A percentile compares a stretch with the other conserved stretches of the same genome.
Conservation (phyloP, 305 asterid genomes). For the Fraxinus floribunda region DNA sequence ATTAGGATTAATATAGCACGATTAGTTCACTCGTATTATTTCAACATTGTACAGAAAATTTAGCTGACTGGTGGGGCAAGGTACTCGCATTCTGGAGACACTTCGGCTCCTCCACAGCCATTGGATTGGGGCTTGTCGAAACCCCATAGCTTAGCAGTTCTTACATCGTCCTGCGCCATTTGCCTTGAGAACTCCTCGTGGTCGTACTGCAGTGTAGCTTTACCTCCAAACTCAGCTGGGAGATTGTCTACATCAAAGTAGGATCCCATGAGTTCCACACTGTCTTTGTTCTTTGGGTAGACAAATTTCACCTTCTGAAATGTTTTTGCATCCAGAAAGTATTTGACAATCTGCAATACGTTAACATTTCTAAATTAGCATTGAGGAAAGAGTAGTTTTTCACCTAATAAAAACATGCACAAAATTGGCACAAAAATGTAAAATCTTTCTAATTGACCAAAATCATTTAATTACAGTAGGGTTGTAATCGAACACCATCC, state of each 20-base stretch:
- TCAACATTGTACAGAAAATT: conserved; percentile 22
- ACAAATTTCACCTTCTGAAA: conserved; percentile 92
- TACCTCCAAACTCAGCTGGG: conserved; percentile 88
- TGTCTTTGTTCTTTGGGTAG: conserved; percentile 83
- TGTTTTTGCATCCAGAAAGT: conserved; percentile 85
- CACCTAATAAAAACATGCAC: neutral
- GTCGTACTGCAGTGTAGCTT: conserved; percentile 70
- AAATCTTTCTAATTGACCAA: neutral
- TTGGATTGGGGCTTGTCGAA: conserved; percentile 47
- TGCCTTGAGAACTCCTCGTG: conserved; percentile 80
- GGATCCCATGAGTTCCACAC: conserved; percentile 78
- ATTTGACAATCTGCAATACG: conserved; percentile 72
- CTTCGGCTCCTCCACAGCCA: conserved; percentile 53
- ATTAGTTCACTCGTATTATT: neutral
- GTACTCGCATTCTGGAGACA: conserved; percentile 49
- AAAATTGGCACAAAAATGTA: neutral
- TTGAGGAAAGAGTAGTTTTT: neutral
- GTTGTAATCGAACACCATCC: neutral
- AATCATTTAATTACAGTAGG: neutral
- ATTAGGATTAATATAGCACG: neutral
- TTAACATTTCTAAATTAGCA: neutral
- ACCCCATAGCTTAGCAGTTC: conserved; percentile 69
- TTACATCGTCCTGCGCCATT: conserved; percentile 81
- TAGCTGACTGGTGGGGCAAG: conserved; percentile 37
- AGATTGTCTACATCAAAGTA: conserved; percentile 80